Percentiles rank a stretch among this genome's conserved stretches.
Conservation (phyloP, 2,329 filamentous ascomycete species). For the Phoma sp. region DNA sequence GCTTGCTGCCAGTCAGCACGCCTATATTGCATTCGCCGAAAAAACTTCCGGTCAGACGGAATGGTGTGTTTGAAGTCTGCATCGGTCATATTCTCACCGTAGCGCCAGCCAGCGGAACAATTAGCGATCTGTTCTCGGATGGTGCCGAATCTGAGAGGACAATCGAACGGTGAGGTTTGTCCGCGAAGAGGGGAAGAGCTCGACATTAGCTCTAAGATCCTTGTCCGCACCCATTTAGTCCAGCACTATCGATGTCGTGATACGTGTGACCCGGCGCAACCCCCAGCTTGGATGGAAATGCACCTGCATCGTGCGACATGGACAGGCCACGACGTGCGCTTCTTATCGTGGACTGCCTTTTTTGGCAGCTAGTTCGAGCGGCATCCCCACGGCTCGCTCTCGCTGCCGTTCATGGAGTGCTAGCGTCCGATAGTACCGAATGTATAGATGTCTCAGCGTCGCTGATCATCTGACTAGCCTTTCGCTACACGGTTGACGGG, state of each 20-base stretch:
- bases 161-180: not conserved
- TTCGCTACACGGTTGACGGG: not conserved
- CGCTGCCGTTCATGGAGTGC: constrained; percentile 9
- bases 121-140: constrained; percentile 3
- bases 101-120: constrained; percentile 3
- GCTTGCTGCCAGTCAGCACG: no score
- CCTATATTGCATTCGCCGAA: not conserved
- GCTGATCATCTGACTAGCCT: constrained; percentile 12
- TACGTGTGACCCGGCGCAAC: constrained; percentile 15
- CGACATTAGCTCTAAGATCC: constrained; percentile 11
- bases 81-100: constrained; percentile 1
- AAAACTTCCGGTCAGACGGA: not conserved
- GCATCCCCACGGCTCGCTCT: constrained; percentile 19
- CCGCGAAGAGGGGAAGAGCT: constrained; percentile 9
- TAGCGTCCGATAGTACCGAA: constrained; percentile 18
- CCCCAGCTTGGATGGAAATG: constrained; percentile 12
- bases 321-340: constrained; percentile 8
- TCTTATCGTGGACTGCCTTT: constrained; percentile 30
- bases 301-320: constrained; percentile 34
- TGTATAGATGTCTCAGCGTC: constrained; percentile 12
- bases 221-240: constrained; percentile 9
- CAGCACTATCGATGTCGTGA: constrained; percentile 7
- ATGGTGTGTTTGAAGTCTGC: not conserved
- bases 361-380: constrained; percentile 7
- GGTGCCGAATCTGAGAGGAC: constrained; percentile 2